Base-by-base conservation (phyloP, 1,284 basidiomycete species). In the Pascua guehoae region DNA sequence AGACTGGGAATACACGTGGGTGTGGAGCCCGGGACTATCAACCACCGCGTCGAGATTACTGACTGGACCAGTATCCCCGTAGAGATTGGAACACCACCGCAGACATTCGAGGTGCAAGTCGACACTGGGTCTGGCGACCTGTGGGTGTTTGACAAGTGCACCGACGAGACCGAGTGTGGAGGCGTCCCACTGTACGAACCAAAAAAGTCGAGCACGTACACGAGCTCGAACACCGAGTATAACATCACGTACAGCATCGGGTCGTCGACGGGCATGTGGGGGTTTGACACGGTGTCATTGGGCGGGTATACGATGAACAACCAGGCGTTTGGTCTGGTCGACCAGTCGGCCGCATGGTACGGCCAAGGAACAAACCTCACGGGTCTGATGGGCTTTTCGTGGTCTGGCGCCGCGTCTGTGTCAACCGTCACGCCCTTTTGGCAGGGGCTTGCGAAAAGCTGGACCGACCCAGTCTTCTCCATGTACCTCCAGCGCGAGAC, bases 191-290 rank as follows among this genome's bases (percentile, higher is more conserved):
- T 53, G 17, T 79, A 68, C 61, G 64, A 72, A 41, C 51, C 57
- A 7, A 57, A 66, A 5, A 41, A 57, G 37, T 76, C 73, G 15
- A 63, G 66, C 1, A 66, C 69, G 2, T 74, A 69, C 50, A 47
- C 56, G 24, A 14, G 16, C 12, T 43, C 57, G 12, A 32, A 50
- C 9, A 54, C 56, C 0, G 45, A 81, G 0, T 96, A 96, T 73
- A 67, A 77, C 12, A 88, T 96, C 55, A 81, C 82, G 2, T 98
- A 97, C 66, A 93, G 91, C 37, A 86, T 84, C 42, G 94, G 93
- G 8, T 76, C 82, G 48, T 92, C 88, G 0, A 70, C 78, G 0
- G 94, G 94, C 3, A 67, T 71, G 5, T 82, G 94, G 7, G 89
- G 80, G 0, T 67, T 79, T 11, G 94, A 97, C 63, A 79, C 79